Conservation (phyloP, 768 basidiomycete species). For the Mycena indigotica region DNA sequence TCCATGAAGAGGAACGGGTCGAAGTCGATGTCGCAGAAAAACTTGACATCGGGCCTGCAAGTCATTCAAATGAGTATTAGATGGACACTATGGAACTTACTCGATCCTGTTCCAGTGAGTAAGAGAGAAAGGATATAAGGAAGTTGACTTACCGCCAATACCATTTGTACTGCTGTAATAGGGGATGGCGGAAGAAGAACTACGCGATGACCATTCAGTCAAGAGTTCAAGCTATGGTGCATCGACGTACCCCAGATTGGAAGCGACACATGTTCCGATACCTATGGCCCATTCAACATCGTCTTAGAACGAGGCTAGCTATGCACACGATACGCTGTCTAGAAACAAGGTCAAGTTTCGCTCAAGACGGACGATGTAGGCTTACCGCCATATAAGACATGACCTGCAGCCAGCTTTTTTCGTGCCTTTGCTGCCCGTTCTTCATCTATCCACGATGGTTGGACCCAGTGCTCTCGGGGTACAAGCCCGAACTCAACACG, state of each 20-base stretch:
- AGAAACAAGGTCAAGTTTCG: neutral
- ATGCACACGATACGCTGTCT: constrained; percentile 3
- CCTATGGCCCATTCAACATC: constrained; percentile 15
- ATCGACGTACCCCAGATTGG: constrained; percentile 64
- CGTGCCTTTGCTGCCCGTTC: constrained; percentile 54
- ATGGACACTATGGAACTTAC: constrained; percentile 4
- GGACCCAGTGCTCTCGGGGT: no score
- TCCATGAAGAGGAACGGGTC: constrained; percentile 69
- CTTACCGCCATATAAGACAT: constrained; percentile 44
- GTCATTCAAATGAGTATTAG: constrained; percentile 35
- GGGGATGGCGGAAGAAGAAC: constrained; percentile 59
- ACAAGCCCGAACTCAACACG: no score
- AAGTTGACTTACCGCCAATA: constrained; percentile 57
- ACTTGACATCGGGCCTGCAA: constrained; percentile 42
- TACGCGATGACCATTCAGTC: constrained; percentile 20
- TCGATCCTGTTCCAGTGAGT: constrained; percentile 3
- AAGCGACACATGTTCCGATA: constrained; percentile 83
- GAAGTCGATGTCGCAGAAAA: constrained; percentile 60
- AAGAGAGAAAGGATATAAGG: neutral
- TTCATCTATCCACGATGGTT: no score
- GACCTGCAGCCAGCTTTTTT: constrained; percentile 48
- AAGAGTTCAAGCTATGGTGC: neutral
- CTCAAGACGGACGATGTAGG: neutral
- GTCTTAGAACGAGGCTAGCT: neutral
- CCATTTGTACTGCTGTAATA: constrained; percentile 55